These are phyloP conservation scores for Limonium bicolor DNA, from an alignment of 148 eudicot species.

Conservation along the genomic window DNA sequence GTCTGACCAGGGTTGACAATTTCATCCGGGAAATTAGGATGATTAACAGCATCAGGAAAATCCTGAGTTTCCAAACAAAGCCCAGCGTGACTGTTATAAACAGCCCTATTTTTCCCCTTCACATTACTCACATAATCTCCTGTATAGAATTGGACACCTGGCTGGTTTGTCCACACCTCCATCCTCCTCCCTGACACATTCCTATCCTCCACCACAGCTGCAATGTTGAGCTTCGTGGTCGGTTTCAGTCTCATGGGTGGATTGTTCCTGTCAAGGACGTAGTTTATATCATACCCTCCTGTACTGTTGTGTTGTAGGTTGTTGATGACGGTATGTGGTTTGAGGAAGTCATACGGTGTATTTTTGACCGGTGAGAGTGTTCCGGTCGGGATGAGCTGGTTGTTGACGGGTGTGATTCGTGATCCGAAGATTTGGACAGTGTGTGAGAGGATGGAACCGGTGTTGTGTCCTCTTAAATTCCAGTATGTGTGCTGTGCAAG, in stretches of 20 bases:
- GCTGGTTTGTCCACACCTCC: slow-evolving; percentile 40
- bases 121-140: slow-evolving; percentile 20
- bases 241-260: neutral
- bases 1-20: slow-evolving; percentile 42
- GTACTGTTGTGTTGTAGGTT: slow-evolving; percentile 16
- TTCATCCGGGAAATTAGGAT: slow-evolving; percentile 57
- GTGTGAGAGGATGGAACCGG: slow-evolving; percentile 46
- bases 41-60: slow-evolving; percentile 64
- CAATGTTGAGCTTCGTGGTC: slow-evolving; percentile 27
- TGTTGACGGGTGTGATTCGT: slow-evolving; percentile 43
- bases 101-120: slow-evolving; percentile 40
- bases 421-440: slow-evolving; percentile 50
- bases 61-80: slow-evolving; percentile 74
- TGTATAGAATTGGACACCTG: slow-evolving; percentile 76
- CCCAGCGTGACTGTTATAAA: slow-evolving; percentile 30
- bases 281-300: slow-evolving; percentile 54
- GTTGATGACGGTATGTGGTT: slow-evolving; percentile 27
- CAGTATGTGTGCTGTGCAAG: slow-evolving; percentile 79
- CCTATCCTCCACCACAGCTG: slow-evolving; percentile 25
- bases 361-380: slow-evolving; percentile 33
- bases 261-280: slow-evolving; percentile 26
- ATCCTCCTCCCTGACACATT: slow-evolving; percentile 48
- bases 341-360: slow-evolving; percentile 61
- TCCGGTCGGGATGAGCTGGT: slow-evolving; percentile 66
- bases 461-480: slow-evolving; percentile 70